Evolutionary conservation across 164 flowering plant genomes (phyloP).

Genomic region (Piper longum): DNA sequence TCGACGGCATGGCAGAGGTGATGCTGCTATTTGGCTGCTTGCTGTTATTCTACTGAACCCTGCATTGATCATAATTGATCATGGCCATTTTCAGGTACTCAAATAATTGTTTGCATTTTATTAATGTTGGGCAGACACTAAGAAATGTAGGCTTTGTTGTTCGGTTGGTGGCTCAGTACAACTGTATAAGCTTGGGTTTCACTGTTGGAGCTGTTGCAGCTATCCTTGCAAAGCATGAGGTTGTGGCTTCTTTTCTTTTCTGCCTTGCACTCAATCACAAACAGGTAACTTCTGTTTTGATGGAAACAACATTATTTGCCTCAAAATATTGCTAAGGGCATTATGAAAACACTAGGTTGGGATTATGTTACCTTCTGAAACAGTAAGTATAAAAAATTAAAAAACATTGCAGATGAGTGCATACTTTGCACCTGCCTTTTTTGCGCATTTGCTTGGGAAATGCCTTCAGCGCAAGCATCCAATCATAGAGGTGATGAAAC

Average conservation of each 20-base stretch:
- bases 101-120: neutral
- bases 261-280: slow-evolving; percentile 86
- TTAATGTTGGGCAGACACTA: neutral
- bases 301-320: neutral
- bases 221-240: slow-evolving; percentile 46
- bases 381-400: neutral
- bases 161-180: slow-evolving; percentile 43
- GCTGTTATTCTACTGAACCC: slow-evolving; percentile 66
- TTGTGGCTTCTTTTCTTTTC: slow-evolving; percentile 49
- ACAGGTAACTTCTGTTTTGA: slow-evolving; percentile 39
- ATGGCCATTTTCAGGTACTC: slow-evolving; percentile 95
- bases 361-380: neutral
- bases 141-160: neutral
- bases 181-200: slow-evolving; percentile 92
- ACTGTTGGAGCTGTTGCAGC: slow-evolving; percentile 85
- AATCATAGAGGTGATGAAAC: slow-evolving; percentile 48
- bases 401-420: slow-evolving; percentile 73
- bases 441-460: slow-evolving; percentile 73
- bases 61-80: slow-evolving; percentile 74
- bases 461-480: slow-evolving; percentile 52
- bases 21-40: slow-evolving; percentile 49
- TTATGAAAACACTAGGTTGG: neutral
- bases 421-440: slow-evolving; percentile 94
- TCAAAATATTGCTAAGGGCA: neutral
- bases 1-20: slow-evolving; percentile 19